These are phyloP conservation scores for Ashbya aceris DNA, from an alignment of 1,139 yeast genomes.

Conservation along the genomic window DNA sequence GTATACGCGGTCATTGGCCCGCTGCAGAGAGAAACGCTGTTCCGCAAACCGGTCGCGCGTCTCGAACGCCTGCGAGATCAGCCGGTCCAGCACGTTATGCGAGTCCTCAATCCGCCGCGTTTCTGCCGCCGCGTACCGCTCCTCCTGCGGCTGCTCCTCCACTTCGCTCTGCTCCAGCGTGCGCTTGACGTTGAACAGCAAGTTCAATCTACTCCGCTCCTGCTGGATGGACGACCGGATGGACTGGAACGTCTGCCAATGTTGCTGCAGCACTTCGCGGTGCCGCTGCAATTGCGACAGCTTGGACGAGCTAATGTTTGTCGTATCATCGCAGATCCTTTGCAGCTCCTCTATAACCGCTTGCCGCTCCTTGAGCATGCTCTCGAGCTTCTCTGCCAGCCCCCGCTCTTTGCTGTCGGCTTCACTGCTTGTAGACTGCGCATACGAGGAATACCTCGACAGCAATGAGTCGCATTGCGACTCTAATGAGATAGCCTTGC, in stretches of 20 bases:
- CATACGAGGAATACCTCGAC: conserved; percentile 43
- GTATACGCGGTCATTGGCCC: conserved; percentile 56
- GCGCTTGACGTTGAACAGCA: conserved; percentile 64
- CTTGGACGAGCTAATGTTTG: conserved; percentile 59
- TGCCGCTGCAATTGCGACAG: conserved; percentile 78
- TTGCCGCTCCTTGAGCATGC: conserved; percentile 35
- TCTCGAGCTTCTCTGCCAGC: conserved; percentile 37
- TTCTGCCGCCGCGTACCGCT: conserved; percentile 73
- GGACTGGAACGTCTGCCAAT: conserved; percentile 51
- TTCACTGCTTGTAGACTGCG: conserved; percentile 42
- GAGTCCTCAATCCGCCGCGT: conserved; percentile 63
- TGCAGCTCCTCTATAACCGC: conserved; percentile 32
- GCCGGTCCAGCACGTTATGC: conserved; percentile 66
- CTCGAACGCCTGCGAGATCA: conserved; percentile 75
- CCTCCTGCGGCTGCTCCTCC: conserved; percentile 31
- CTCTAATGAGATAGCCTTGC: conserved; percentile 49
- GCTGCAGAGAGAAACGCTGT: conserved; percentile 57
- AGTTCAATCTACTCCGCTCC: conserved; percentile 66
- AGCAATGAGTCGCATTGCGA: conserved; percentile 44
- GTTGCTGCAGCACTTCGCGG: conserved; percentile 65
- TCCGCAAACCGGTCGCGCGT: conserved; percentile 76
- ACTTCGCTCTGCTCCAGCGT: conserved; percentile 43
- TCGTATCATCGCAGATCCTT: conserved; percentile 47
- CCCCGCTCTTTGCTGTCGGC: conserved; percentile 41
- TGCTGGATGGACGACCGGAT: conserved; percentile 54